Evolutionary conservation across 805 yeast species (phyloP).

Genomic region (Metschnikowia lunata): DNA sequence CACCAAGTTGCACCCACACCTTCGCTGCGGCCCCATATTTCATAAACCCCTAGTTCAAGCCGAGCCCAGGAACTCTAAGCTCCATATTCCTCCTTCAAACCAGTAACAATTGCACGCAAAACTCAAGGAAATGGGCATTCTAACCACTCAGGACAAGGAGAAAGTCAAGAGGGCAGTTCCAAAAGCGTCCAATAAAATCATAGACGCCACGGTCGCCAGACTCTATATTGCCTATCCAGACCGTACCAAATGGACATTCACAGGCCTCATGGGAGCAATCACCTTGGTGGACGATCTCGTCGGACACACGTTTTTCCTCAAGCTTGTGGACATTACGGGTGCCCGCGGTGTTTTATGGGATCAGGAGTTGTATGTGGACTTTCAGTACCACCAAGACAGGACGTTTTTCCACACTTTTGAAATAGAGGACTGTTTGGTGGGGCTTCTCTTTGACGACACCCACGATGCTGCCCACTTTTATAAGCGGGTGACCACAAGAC

Average conservation of each 20-base stretch:
- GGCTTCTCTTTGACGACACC: conserved; percentile 84
- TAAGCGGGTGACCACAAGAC: conserved; percentile 69
- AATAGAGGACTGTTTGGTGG: conserved; percentile 82
- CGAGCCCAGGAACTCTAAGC: no score
- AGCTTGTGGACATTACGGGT: conserved; percentile 80
- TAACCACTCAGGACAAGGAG: conserved; percentile 66
- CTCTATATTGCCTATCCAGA: conserved; percentile 88
- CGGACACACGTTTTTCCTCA: conserved; percentile 89
- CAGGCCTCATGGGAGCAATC: conserved; percentile 87
- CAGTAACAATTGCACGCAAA: no score
- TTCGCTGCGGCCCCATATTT: no score
- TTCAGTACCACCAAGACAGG: conserved; percentile 89
- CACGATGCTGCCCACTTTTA: conserved; percentile 81
- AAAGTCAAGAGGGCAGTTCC: conserved; percentile 86
- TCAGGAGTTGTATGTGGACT: conserved; percentile 86
- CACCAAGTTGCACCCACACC: no score
- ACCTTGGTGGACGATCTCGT: conserved; percentile 87
- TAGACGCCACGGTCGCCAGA: conserved; percentile 88
- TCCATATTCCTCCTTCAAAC: no score
- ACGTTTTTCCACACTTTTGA: conserved; percentile 94
- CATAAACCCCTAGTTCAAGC: no score
- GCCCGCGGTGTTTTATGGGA: conserved; percentile 93
- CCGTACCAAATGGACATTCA: conserved; percentile 73
- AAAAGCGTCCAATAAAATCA: conserved; percentile 76
- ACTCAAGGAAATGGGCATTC: conserved; percentile 28